Percentiles rank a stretch among this genome's conserved stretches.
phyloP scores from a whole-genome alignment of 441 rosid genomes.

The Adansonia rubrostipa region DNA sequence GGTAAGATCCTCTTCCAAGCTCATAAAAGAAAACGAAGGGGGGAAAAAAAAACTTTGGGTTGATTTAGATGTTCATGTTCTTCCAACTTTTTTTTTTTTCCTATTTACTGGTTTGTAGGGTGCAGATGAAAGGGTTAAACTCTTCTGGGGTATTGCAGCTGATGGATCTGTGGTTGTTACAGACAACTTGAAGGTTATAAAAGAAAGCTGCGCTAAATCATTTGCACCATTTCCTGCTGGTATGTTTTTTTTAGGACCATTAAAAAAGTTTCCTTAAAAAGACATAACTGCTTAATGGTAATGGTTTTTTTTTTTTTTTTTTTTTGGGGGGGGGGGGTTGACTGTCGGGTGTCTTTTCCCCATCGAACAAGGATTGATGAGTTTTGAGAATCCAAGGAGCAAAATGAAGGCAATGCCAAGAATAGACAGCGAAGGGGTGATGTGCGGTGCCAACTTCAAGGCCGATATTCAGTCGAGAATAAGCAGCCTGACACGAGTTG shows the following conservation, averaged over 20 bases:
- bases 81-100: background rate
- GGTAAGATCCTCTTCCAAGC: slow-evolving; percentile 39
- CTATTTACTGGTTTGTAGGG: slow-evolving; percentile 47
- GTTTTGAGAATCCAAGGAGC: slow-evolving; percentile 86
- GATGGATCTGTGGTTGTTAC: slow-evolving; percentile 84
- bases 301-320: no score
- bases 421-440: slow-evolving; percentile 85
- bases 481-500: slow-evolving; percentile 70
- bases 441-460: slow-evolving; percentile 84
- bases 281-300: no score
- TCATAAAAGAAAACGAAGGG: background rate
- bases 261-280: background rate
- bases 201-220: slow-evolving; percentile 87
- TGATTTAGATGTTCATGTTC: background rate
- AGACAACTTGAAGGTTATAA: slow-evolving; percentile 65
- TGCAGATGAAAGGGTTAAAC: slow-evolving; percentile 63
- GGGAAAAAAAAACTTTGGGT: background rate
- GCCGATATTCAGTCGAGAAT: slow-evolving; percentile 67
- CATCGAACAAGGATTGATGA: slow-evolving; percentile 79
- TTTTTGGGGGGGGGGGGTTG: background rate
- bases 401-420: slow-evolving; percentile 85
- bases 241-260: slow-evolving; percentile 19
- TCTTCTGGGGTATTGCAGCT: slow-evolving; percentile 85
- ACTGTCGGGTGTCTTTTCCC: slow-evolving; percentile 79
- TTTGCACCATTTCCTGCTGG: slow-evolving; percentile 88